These are phyloP conservation scores for Talaromyces marneffei DNA, from an alignment of 2,329 filamentous ascomycete species.

Conservation along the genomic window DNA sequence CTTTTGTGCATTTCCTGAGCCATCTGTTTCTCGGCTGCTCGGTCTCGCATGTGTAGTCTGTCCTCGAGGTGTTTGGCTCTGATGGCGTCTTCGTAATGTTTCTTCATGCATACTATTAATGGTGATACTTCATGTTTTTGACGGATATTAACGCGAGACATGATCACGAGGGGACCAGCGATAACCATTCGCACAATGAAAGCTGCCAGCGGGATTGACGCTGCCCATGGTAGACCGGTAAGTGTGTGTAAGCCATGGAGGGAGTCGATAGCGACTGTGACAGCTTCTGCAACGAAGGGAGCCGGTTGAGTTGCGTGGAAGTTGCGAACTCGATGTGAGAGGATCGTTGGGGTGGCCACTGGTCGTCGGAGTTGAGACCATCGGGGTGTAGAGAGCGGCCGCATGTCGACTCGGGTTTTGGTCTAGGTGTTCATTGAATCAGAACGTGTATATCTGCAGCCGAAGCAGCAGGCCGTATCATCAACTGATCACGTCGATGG, in stretches of 20 bases:
- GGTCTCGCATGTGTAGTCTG: constrained; percentile 14
- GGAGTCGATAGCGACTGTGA: constrained; percentile 42
- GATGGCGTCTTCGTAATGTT: constrained; percentile 17
- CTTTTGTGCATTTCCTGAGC: constrained; percentile 23
- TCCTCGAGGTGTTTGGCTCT: not conserved
- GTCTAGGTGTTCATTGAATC: not conserved
- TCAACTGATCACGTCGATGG: not conserved
- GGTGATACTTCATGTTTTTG: constrained; percentile 44
- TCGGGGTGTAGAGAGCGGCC: constrained; percentile 2
- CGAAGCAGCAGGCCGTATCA: not conserved
- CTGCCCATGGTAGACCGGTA: constrained; percentile 49
- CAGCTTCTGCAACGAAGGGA: constrained; percentile 38
- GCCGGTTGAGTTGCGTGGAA: constrained; percentile 48
- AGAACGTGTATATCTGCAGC: not conserved
- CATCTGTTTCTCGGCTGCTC: constrained; percentile 12
- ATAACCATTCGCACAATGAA: constrained; percentile 46
- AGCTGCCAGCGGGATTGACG: constrained; percentile 51
- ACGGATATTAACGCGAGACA: constrained; percentile 33
- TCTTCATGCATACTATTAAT: constrained; percentile 34
- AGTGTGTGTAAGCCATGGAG: constrained; percentile 47
- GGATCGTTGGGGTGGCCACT: not conserved
- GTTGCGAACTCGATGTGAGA: constrained; percentile 31
- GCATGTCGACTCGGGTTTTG: not conserved
- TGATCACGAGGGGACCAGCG: constrained; percentile 45
- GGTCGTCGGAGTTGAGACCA: constrained; percentile 2